Evolutionary conservation across 345 rosid species (phyloP).

Genomic region (Limnanthes douglasii): DNA sequence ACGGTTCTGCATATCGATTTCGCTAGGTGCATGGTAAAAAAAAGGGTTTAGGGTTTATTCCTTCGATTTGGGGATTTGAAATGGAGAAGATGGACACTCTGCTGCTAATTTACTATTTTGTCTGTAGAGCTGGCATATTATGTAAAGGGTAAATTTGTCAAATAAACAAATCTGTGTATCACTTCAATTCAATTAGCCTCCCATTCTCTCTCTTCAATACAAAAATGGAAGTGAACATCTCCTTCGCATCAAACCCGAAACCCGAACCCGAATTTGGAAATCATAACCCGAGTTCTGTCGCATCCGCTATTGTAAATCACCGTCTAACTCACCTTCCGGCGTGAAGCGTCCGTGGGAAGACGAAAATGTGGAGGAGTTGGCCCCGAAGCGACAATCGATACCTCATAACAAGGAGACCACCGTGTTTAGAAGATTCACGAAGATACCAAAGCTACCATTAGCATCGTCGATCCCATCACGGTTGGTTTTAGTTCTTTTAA

Average conservation of each 20-base stretch:
- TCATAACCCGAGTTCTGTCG: too few relatives aligned
- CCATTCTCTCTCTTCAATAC: conserved; percentile 3
- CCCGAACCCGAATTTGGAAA: background rate
- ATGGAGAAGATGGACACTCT: too few relatives aligned
- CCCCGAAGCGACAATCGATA: conserved; percentile 25
- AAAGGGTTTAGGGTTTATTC: conserved; percentile 5
- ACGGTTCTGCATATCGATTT: conserved; percentile 3
- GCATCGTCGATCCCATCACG: conserved; percentile 46
- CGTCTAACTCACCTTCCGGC: background rate
- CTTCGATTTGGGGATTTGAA: conserved; percentile 5
- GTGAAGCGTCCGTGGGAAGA: conserved; percentile 39
- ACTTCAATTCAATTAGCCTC: background rate
- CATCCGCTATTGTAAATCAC: too few relatives aligned
- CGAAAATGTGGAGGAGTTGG: conserved; percentile 14
- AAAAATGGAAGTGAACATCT: conserved; percentile 1
- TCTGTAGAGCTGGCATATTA: too few relatives aligned
- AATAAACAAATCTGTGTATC: background rate
- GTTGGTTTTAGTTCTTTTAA: conserved; percentile 10
- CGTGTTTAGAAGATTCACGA: conserved; percentile 63
- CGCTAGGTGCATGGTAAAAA: conserved; percentile 9
- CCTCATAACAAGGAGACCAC: conserved; percentile 42
- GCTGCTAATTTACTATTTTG: too few relatives aligned
- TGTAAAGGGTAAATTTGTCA: conserved; percentile 2
- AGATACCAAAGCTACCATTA: conserved; percentile 51
- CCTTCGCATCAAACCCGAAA: conserved; percentile 2